Conservation (phyloP, 495 filamentous ascomycete genomes). For the Gamarada debralockiae region DNA sequence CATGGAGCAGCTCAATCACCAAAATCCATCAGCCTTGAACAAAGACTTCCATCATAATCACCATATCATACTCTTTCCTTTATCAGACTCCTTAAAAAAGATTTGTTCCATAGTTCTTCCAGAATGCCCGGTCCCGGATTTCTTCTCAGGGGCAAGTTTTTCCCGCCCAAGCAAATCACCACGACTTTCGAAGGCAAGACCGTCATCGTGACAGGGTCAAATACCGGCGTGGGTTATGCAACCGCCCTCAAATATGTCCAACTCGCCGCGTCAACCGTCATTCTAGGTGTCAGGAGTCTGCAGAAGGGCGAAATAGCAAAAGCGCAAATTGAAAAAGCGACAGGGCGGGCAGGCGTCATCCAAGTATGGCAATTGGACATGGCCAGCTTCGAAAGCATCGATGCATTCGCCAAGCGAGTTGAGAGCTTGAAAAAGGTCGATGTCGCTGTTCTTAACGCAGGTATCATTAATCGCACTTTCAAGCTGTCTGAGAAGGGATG, state of each 20-base stretch:
- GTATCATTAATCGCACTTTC: slow-evolving; percentile 7
- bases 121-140: not conserved
- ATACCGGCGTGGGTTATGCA: slow-evolving; percentile 46
- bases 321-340: slow-evolving; percentile 30
- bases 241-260: slow-evolving; percentile 41
- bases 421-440: slow-evolving; percentile 13
- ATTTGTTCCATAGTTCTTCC: slow-evolving; percentile 45
- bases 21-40: slow-evolving; percentile 9
- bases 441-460: slow-evolving; percentile 20
- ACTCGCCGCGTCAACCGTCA: slow-evolving; percentile 48
- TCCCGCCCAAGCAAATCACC: slow-evolving; percentile 14
- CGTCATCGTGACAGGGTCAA: slow-evolving; percentile 49
- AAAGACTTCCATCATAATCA: slow-evolving; percentile 9
- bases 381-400: slow-evolving; percentile 21
- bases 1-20: too few relatives aligned
- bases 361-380: slow-evolving; percentile 58
- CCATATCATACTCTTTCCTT: slow-evolving; percentile 10
- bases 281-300: slow-evolving; percentile 40
- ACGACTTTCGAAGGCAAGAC: slow-evolving; percentile 31
- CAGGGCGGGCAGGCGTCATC: slow-evolving; percentile 27
- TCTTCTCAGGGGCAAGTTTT: slow-evolving; percentile 9
- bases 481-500: slow-evolving; percentile 4
- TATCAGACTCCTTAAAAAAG: slow-evolving; percentile 7
- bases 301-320: slow-evolving; percentile 36
- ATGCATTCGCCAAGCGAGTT: slow-evolving; percentile 18